Evolutionary conservation across 306 rosid genomes (phyloP).

Genomic region (Lathyrus oleraceus): DNA sequence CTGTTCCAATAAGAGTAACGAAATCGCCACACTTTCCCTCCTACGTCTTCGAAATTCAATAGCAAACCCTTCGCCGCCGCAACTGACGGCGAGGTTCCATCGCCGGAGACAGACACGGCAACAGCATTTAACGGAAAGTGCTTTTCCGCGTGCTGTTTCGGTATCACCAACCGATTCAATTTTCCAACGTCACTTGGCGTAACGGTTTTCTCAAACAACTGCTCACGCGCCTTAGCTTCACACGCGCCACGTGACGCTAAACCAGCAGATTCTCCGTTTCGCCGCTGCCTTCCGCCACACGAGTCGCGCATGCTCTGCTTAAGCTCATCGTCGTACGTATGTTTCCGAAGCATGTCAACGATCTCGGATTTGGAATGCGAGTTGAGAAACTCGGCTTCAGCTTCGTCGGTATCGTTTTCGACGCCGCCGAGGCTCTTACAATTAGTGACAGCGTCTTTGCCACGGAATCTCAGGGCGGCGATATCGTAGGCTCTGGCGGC

Average conservation of each 20-base stretch:
- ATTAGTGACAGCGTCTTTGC: slow-evolving; percentile 86
- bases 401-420: neutral
- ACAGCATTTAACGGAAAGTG: slow-evolving; percentile 64
- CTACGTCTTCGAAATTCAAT: slow-evolving; percentile 81
- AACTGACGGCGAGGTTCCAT: neutral
- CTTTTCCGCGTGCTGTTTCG: slow-evolving; percentile 96
- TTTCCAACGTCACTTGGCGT: slow-evolving; percentile 98
- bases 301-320: slow-evolving; percentile 62
- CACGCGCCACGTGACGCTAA: neutral
- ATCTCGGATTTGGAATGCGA: slow-evolving; percentile 92
- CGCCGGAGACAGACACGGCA: slow-evolving; percentile 28
- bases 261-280: neutral
- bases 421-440: slow-evolving; percentile 49
- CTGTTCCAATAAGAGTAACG: slow-evolving; percentile 98
- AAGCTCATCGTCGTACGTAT: slow-evolving; percentile 89
- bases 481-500: slow-evolving; percentile 93
- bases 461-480: slow-evolving; percentile 88
- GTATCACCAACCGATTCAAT: slow-evolving; percentile 82
- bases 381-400: slow-evolving; percentile 57
- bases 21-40: slow-evolving; percentile 97
- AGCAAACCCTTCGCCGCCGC: slow-evolving; percentile 62
- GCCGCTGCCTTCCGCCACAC: slow-evolving; percentile 32
- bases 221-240: slow-evolving; percentile 55
- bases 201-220: slow-evolving; percentile 81
- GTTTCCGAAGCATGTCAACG: slow-evolving; percentile 95